These are phyloP conservation scores for Xylaria sp. DNA, from an alignment of 495 filamentous ascomycete species.

Conservation along the genomic window DNA sequence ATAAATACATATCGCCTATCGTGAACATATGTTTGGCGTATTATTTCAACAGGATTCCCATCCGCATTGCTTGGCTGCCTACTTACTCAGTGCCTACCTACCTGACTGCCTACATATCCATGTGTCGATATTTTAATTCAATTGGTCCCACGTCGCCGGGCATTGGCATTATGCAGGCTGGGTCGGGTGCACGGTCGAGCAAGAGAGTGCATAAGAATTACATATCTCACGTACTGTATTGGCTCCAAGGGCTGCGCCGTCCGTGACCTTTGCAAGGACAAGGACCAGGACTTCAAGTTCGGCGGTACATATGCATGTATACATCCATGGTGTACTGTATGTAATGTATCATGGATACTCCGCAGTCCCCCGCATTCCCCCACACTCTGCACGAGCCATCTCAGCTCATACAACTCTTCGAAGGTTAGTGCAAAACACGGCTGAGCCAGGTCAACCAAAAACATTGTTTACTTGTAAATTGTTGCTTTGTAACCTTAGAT, in stretches of 20 bases:
- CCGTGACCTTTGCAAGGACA: background rate
- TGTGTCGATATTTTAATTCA: too few relatives aligned
- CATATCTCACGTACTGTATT: background rate
- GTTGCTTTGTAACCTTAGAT: too few relatives aligned
- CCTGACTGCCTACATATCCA: too few relatives aligned
- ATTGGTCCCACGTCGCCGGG: background rate
- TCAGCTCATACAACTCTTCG: background rate
- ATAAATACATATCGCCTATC: background rate
- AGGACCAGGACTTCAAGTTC: too few relatives aligned
- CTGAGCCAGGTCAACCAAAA: too few relatives aligned
- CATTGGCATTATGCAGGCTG: background rate
- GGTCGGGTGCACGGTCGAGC: background rate
- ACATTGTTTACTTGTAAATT: too few relatives aligned
- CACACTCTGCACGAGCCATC: background rate
- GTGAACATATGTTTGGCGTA: background rate
- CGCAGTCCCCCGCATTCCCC: background rate
- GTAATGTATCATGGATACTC: too few relatives aligned
- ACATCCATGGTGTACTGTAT: too few relatives aligned
- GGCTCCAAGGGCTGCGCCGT: too few relatives aligned
- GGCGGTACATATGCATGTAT: too few relatives aligned
- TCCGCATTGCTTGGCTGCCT: background rate
- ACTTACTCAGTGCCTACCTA: too few relatives aligned
- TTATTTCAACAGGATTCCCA: background rate
- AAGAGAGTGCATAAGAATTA: background rate
- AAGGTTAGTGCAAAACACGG: background rate